Base-by-base conservation (phyloP, 805 yeast species). In the Cyberlindnera maritima region DNA sequence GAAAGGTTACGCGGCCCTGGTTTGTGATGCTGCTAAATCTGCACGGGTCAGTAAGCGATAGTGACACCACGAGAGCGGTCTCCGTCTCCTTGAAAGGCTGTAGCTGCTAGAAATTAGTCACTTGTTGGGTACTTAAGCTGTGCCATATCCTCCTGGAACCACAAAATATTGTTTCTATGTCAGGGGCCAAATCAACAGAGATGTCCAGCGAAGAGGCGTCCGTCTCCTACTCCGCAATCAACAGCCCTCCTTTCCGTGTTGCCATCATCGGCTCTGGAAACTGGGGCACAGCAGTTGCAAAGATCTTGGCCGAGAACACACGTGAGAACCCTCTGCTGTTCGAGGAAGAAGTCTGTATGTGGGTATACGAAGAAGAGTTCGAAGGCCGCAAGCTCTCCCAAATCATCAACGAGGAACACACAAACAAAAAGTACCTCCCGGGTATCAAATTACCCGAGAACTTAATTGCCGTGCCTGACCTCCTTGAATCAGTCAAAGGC, bases 281-380 rank as follows among this genome's bases (percentile, higher is more conserved):
- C 70, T 92, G 98, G 85, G 98, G 98, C 49, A 88, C 96, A 36
- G 91, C 97, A 8, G 89, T 92, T 44, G 97, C 97, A 53, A 92
- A 92, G 68, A 86, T 92, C 41, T 83, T 89, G 23, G 91, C 97
- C 21, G 97, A 92, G 67, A 89, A 89, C 68, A 74, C 90, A 35
- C 71, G 73, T 21, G 82, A 79, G 56, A 77, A 87, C 65, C 82
- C 89, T 21, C 72, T 80, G 25, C 69, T 86, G 59, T 91, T 92
- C 65, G 76, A 79, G 44, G 69, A 69, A 49, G 68, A 76, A 40
- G 97, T 91, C 32, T 80, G 82, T 57, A 90, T 92, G 97, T 91
- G 98, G 98, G 98, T 91, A 13, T 87, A 74, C 59, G 90, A 92
- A 68, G 98, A 91, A 69, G 50, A 45, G 34, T 70, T 83, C 43